Evolutionary conservation across 768 basidiomycete genomes (phyloP).

Genomic region (Phylloporus arenicola): DNA sequence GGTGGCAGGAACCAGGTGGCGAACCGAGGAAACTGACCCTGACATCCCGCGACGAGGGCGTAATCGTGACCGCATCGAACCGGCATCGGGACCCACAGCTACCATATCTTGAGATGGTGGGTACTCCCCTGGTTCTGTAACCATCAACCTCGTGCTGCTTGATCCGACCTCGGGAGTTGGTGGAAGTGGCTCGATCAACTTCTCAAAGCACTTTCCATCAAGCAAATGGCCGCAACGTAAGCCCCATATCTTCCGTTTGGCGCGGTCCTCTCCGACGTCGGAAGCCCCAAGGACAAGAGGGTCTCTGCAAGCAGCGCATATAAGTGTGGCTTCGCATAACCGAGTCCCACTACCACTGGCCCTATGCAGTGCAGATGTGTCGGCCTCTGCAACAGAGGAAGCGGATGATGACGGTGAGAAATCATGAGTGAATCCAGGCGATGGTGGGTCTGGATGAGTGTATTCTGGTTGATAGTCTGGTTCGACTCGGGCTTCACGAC

Average conservation of each 20-base stretch:
- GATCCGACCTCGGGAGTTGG: constrained; percentile 7
- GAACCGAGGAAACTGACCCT: constrained; percentile 3
- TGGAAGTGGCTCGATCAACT: constrained; percentile 45
- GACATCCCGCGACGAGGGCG: constrained; percentile 38
- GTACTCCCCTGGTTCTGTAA: constrained; percentile 1
- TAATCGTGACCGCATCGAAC: constrained; percentile 53
- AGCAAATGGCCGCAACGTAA: constrained; percentile 74
- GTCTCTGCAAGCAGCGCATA: constrained; percentile 64
- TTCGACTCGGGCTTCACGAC: constrained; percentile 15
- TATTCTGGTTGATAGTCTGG: constrained; percentile 51
- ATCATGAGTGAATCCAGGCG: constrained; percentile 64
- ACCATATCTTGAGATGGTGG: constrained; percentile 26
- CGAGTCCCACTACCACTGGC: constrained; percentile 26
- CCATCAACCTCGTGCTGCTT: constrained; percentile 10
- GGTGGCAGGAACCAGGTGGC: constrained; percentile 2
- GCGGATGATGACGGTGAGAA: constrained; percentile 43
- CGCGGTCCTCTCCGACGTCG: constrained; percentile 43
- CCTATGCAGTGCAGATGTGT: constrained; percentile 22
- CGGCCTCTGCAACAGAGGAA: constrained; percentile 35
- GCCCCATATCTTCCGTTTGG: constrained; percentile 55
- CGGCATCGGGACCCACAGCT: constrained; percentile 17
- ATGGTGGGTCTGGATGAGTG: constrained; percentile 55
- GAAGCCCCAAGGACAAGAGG: constrained; percentile 53
- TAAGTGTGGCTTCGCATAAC: constrained; percentile 40
- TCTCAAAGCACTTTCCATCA: constrained; percentile 68